Base-by-base conservation (phyloP, 1,284 basidiomycete genomes). In the Omphalotus olearius region DNA sequence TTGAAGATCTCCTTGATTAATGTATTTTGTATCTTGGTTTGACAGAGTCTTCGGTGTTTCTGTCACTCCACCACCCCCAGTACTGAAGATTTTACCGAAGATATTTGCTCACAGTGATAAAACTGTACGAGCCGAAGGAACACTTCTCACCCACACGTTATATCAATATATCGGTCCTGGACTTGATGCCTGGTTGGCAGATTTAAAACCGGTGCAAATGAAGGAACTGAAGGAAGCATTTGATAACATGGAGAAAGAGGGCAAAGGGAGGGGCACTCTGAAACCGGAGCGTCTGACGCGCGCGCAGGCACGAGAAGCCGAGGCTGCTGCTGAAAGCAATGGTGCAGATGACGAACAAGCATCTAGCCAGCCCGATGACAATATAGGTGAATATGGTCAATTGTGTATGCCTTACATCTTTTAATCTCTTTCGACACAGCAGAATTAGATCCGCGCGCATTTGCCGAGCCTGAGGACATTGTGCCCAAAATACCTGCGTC, bases 131-230 rank as follows among this genome's bases (percentile, higher is more conserved):
- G 84, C 93, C 1, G 97, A 99, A 70, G 96, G 94, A 35, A 84
- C 83, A 0, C 72, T 76, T 37, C 84, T 99, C 16, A 79, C 85
- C 0, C 83, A 89, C 59, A 75, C 78, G 3, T 71, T 99, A 5
- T 96, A 99, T 73, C 87, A 88, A 57, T 95, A 85, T 66, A 84
- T 99, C 57, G 97, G 97, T 18, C 74, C 88, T 1, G 89, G 86
- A 0, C 87, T 99, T 55, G 86, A 93, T 51, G 83, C 93, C 41
- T 93, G 87, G 70, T 73, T 99, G 9, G 73, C 82, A n/a, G 91
- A 97, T 59, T 79, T 99, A 56, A 99, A 99, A 67, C 93, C 97
- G 0, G 94, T 99, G n/a, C 97, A 99, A 68, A 85, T 95, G 40
- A 95, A 98, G 66, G 97, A 99, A 64, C 69, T 99, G 55, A 92